These are phyloP conservation scores for Vigna radiata DNA, from an alignment of 306 rosid genomes.

Conservation along the genomic window DNA sequence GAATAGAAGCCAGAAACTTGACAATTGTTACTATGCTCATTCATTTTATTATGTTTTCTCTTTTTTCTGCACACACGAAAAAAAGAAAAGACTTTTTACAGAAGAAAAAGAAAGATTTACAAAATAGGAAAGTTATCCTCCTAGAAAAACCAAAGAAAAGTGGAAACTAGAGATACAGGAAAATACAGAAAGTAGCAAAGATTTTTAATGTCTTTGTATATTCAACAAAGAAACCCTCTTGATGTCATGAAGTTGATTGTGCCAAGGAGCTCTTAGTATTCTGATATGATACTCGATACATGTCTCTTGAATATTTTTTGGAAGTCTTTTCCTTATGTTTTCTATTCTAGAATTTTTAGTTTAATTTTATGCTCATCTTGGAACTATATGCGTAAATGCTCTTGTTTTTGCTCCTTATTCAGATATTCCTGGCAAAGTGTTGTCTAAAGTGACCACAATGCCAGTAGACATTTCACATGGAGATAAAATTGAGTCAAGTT, in stretches of 20 bases:
- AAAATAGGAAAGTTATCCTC: slow-evolving; percentile 12
- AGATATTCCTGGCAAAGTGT: slow-evolving; percentile 59
- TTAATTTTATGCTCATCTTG: slow-evolving; percentile 25
- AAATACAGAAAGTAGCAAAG: slow-evolving; percentile 7
- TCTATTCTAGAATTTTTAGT: slow-evolving; percentile 30
- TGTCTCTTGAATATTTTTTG: background rate
- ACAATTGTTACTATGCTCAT: background rate
- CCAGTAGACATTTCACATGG: slow-evolving; percentile 55
- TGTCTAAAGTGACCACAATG: slow-evolving; percentile 56
- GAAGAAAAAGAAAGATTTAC: background rate
- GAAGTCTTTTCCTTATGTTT: background rate
- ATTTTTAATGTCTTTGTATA: background rate
- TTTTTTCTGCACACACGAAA: background rate
- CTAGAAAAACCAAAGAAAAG: background rate
- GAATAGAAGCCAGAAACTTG: background rate
- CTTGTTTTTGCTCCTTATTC: slow-evolving; percentile 37
- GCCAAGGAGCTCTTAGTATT: slow-evolving; percentile 17
- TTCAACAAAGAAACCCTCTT: background rate
- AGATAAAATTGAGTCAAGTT: slow-evolving; percentile 51
- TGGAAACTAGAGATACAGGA: slow-evolving; percentile 5
- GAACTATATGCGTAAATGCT: background rate
- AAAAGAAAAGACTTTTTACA: background rate
- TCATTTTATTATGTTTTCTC: slow-evolving; percentile 13
- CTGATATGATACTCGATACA: slow-evolving; percentile 9
- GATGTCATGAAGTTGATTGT: slow-evolving; percentile 15